Percentiles rank a stretch among this genome's conserved stretches.
Conservation (phyloP, 345 rosid genomes). For the Melastoma malabathricum region DNA sequence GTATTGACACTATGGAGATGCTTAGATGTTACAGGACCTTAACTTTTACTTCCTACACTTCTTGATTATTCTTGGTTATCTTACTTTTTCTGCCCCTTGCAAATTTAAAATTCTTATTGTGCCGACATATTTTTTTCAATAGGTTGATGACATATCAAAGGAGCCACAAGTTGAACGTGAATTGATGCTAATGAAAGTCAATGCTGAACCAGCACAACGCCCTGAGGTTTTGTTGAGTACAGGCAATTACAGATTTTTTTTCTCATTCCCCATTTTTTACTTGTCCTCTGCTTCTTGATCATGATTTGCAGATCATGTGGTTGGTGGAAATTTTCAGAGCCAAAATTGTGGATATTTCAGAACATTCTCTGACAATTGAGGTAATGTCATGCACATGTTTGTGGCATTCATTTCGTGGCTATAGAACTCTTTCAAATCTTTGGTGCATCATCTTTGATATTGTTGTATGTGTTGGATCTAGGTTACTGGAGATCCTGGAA, state of each 20-base stretch:
- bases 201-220: slow-evolving; percentile 40
- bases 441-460: not conserved
- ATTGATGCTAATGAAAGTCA: slow-evolving; percentile 75
- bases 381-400: slow-evolving; percentile 16
- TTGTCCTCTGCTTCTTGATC: slow-evolving; percentile 5
- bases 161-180: slow-evolving; percentile 97
- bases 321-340: slow-evolving; percentile 84
- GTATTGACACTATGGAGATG: no score
- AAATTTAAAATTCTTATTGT: no score
- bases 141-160: slow-evolving; percentile 85
- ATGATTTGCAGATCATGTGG: slow-evolving; percentile 67
- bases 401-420: no score
- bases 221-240: slow-evolving; percentile 41
- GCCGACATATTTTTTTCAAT: not conserved
- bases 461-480: slow-evolving; percentile 9
- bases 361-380: slow-evolving; percentile 67
- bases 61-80: no score
- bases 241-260: not conserved
- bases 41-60: no score
- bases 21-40: no score
- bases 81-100: no score
- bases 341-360: slow-evolving; percentile 70
- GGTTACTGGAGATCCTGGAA: slow-evolving; percentile 99
- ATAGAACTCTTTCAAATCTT: no score
- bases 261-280: not conserved